phyloP scores from a whole-genome alignment of 1,284 basidiomycete species.

The Trametes hirsuta region DNA sequence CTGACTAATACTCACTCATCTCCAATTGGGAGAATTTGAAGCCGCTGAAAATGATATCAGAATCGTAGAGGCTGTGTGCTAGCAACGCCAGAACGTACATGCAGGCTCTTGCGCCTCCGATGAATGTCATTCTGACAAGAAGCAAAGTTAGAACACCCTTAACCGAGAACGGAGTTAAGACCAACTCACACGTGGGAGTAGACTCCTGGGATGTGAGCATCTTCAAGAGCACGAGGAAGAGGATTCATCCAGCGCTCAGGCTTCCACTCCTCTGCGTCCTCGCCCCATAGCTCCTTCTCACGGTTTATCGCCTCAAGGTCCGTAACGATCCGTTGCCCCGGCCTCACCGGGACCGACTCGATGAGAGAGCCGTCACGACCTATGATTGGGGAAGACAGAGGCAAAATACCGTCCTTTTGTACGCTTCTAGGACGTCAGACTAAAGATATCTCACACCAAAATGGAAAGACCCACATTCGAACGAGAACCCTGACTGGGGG shows the following conservation, averaged over 20 bases:
- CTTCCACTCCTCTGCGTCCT: conserved; percentile 28
- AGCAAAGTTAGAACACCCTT: no score
- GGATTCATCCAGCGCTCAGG: conserved; percentile 27
- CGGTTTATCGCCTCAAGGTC: conserved; percentile 20
- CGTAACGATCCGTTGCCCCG: conserved; percentile 15
- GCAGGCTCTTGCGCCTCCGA: conserved; percentile 36
- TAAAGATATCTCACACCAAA: background rate
- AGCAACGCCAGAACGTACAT: conserved; percentile 26
- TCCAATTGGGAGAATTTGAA: conserved; percentile 18
- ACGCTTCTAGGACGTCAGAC: conserved; percentile 17
- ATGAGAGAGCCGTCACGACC: conserved; percentile 16
- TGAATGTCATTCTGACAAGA: conserved; percentile 36
- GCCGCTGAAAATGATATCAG: background rate
- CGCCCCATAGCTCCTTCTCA: conserved; percentile 26
- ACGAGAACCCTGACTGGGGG: background rate
- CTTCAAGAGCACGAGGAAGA: conserved; percentile 12
- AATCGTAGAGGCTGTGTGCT: background rate
- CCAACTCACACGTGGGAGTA: conserved; percentile 25
- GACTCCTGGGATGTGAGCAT: conserved; percentile 22
- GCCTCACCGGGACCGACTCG: conserved; percentile 16
- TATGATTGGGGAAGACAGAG: conserved; percentile 24
- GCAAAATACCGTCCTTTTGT: conserved; percentile 20
- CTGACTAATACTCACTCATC: conserved; percentile 4
- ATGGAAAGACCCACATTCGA: background rate
- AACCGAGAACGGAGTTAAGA: conserved; percentile 3